phyloP scores from a whole-genome alignment of 1,284 basidiomycete genomes.

The Ganoderma resinaceum region DNA sequence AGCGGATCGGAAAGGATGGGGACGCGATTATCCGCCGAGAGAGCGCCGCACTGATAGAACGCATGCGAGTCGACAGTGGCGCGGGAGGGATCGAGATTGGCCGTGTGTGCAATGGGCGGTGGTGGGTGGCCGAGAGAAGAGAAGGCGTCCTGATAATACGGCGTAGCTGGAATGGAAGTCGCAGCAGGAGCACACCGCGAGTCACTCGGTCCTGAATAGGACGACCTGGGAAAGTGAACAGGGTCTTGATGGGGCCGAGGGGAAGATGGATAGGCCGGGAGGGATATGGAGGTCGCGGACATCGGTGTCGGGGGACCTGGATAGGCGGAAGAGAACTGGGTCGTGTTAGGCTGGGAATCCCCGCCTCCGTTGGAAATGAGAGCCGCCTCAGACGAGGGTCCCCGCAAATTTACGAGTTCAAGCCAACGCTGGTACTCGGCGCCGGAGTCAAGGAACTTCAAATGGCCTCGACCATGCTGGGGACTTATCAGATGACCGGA shows the following conservation, averaged over 20 bases:
- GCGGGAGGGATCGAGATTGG: not conserved
- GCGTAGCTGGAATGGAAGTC: not conserved
- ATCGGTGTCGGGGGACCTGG: not conserved
- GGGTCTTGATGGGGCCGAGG: not conserved
- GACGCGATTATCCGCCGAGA: not conserved
- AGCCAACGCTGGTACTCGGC: not conserved
- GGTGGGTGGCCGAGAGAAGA: not conserved
- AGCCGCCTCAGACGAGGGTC: not conserved
- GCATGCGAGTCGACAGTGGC: not conserved
- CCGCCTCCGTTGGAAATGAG: not conserved
- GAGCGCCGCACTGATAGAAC: not conserved
- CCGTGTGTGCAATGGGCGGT: not conserved
- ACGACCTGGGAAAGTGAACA: not conserved
- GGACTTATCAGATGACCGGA: not conserved
- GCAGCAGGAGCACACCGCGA: not conserved
- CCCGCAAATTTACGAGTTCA: not conserved
- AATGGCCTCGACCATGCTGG: not conserved
- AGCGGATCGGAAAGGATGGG: not conserved
- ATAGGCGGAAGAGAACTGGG: no score
- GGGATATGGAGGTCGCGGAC: not conserved
- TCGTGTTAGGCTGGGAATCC: not conserved
- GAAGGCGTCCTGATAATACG: not conserved
- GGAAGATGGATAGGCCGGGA: not conserved
- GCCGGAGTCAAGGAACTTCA: not conserved
- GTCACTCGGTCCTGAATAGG: not conserved